Evolutionary conservation across 352 stramenopile genomes (phyloP).

Genomic region (Globisporangium alternatum): DNA sequence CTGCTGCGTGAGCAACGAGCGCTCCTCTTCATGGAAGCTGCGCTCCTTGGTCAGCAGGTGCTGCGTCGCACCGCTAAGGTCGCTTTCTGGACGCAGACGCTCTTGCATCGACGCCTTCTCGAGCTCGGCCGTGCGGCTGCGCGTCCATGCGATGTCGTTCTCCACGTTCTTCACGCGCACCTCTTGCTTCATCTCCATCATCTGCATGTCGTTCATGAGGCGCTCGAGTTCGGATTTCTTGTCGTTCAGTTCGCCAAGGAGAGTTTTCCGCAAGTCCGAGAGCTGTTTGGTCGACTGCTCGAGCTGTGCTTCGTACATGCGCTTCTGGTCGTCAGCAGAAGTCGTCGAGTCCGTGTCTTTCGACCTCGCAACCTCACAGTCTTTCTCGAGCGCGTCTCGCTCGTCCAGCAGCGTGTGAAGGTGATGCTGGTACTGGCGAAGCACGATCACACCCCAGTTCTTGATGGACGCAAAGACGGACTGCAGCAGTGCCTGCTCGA

Average conservation of each 20-base stretch:
- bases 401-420: conserved; percentile 27
- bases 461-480: conserved; percentile 43
- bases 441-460: conserved; percentile 40
- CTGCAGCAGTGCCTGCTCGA: conserved; percentile 34
- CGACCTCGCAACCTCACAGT: conserved; percentile 21
- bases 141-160: conserved; percentile 51
- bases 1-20: conserved; percentile 47
- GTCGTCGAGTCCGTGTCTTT: conserved; percentile 27
- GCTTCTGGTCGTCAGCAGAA: conserved; percentile 49
- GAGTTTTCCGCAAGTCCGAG: conserved; percentile 37
- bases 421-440: conserved; percentile 51
- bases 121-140: conserved; percentile 44
- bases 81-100: conserved; percentile 28
- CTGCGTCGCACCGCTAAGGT: conserved; percentile 28
- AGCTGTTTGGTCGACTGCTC: conserved; percentile 47
- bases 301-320: conserved; percentile 40
- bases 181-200: conserved; percentile 61
- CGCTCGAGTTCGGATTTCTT: conserved; percentile 48
- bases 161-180: conserved; percentile 47
- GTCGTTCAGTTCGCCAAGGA: conserved; percentile 43
- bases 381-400: conserved; percentile 25
- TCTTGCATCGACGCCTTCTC: conserved; percentile 34
- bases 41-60: conserved; percentile 47
- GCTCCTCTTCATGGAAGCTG: conserved; percentile 55
- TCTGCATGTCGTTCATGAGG: conserved; percentile 39